Evolutionary conservation across 192 early-diverging fungal genomes (phyloP).

Genomic region (Umbelopsis sp.): DNA sequence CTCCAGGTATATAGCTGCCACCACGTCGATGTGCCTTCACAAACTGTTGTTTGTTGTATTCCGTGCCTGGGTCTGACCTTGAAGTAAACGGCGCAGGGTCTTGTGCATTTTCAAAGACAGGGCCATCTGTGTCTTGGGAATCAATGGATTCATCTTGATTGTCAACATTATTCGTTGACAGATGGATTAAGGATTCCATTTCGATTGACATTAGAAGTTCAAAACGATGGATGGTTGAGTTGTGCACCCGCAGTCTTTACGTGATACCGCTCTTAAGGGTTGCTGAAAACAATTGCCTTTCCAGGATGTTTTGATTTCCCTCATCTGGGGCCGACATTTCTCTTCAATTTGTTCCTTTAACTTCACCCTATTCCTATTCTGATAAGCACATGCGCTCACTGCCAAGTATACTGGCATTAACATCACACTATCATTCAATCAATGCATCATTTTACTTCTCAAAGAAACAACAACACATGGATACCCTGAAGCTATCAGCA

Average conservation of each 20-base stretch:
- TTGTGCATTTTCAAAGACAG: not conserved
- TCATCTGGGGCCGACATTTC: not conserved
- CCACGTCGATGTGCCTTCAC: constrained; percentile 9
- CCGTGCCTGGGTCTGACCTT: constrained; percentile 2
- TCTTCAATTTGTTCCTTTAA: not conserved
- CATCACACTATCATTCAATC: too few species aligned
- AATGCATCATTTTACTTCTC: too few species aligned
- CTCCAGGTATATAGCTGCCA: constrained; percentile 9
- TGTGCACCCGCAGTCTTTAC: constrained; percentile 1
- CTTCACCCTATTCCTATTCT: not conserved
- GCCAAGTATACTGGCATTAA: not conserved
- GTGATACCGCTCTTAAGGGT: not conserved
- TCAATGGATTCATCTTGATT: not conserved
- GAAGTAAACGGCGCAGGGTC: not conserved
- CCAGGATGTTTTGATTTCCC: constrained; percentile 19
- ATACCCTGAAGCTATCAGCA: too few species aligned
- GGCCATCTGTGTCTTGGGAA: not conserved
- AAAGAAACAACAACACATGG: too few species aligned
- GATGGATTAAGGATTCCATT: not conserved
- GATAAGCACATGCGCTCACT: not conserved
- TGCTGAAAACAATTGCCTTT: constrained; percentile 13
- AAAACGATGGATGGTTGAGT: not conserved
- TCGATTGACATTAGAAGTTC: not conserved
- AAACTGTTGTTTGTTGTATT: not conserved
- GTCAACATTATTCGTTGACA: not conserved